Evolutionary conservation across 106 monocot species (phyloP).

Genomic region (Iris macrosiphon): DNA sequence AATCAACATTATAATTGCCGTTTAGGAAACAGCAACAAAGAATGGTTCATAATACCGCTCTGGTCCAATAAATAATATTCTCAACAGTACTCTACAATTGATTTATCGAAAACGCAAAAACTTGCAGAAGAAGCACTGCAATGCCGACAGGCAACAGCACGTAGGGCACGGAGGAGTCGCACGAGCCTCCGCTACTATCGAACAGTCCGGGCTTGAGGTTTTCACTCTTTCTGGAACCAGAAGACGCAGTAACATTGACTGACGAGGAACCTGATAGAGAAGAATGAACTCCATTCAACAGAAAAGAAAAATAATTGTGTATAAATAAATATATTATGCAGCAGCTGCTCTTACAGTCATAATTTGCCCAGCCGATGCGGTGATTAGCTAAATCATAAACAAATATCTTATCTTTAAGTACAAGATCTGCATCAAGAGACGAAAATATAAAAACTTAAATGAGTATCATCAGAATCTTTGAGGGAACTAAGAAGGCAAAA

Average conservation of each 20-base stretch:
- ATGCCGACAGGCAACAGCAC: slow-evolving; percentile 2
- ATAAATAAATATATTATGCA: background rate
- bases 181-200: slow-evolving; percentile 22
- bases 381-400: slow-evolving; percentile 83
- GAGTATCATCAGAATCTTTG: too few species aligned
- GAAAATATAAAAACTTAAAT: background rate
- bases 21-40: slow-evolving; percentile 36
- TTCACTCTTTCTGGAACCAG: slow-evolving; percentile 50
- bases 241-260: slow-evolving; percentile 68
- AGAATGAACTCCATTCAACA: background rate
- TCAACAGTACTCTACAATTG: slow-evolving; percentile 1
- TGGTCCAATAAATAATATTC: background rate
- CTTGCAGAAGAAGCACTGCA: slow-evolving; percentile 20
- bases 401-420: slow-evolving; percentile 95
- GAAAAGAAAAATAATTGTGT: background rate
- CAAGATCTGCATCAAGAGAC: slow-evolving; percentile 53
- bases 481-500: too few species aligned
- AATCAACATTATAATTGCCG: too few species aligned
- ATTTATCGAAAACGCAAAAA: slow-evolving; percentile 16
- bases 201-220: slow-evolving; percentile 55
- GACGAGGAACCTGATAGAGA: slow-evolving; percentile 53
- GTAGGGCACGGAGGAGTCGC: background rate
- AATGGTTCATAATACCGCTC: slow-evolving; percentile 20
- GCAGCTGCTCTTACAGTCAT: slow-evolving; percentile 69
- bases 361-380: slow-evolving; percentile 74